Evolutionary conservation across 345 rosid species (phyloP), one percentile per base, ranked within the genome.

Genomic region (Ceriops zippeliana): DNA sequence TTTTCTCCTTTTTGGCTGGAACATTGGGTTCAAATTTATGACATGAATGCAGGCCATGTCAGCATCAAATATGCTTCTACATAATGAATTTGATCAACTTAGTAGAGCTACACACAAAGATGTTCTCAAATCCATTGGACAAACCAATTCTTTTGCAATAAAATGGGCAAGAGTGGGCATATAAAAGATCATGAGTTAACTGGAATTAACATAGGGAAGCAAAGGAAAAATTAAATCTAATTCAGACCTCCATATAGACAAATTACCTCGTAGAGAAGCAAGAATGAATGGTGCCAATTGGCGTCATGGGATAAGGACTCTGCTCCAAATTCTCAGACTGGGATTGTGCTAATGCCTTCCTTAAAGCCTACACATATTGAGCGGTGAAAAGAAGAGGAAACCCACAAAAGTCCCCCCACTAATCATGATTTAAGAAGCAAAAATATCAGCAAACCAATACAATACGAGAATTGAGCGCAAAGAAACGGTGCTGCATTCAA

Each of bases 251-350:
- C 37, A 34, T 7, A 34, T 9, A 42, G 16, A 4, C 42, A 69
- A 79, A 24, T 67, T 72, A 85, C 86, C 86, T 83, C 37, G 96
- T 87, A 60, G 92, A 89, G 80, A 90, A 93, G 87, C 97, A 93
- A 66, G 96, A 90, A 52, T 74, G 92, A 52, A 93, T 80, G 38
- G 79, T 56, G 56, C 97, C 97, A 71, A 90, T 86, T 26, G 92
- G 92, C 58, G 80, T 68, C 97, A 90, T 81, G 11, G 96, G 97
- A 78, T 89, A 93, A 7, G 84, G 72, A 56, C 74, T 72, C 60
- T 20, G 69, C 75, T 77, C 83, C 74, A 81, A 78, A 66, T 69
- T 71, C 65, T 78, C 76, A 19, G 83, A 66, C 58, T 70, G 79
- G 37, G 80, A 66, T 34, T 76, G 73, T 8, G 88, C 82, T 71